Base-by-base conservation (phyloP, 2,329 filamentous ascomycete species). In the Penicillium brasilianum region DNA sequence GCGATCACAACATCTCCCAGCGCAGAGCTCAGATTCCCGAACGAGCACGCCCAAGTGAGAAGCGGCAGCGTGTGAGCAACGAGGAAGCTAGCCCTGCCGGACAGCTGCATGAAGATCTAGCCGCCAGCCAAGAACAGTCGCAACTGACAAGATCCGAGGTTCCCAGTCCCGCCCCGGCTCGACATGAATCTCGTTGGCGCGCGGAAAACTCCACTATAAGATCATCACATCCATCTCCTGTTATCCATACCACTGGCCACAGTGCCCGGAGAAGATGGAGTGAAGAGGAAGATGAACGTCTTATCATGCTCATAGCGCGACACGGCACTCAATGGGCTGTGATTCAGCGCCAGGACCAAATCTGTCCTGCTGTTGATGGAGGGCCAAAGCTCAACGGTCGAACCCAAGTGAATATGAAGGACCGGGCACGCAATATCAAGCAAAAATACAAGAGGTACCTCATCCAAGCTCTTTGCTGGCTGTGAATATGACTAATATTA, bases 361-460 rank as follows among this genome's bases (percentile, higher is more conserved):
- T 66, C 0, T 69, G 69, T 16, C 76, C 75, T 2, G 66, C 57
- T 4, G 39, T 67, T 55, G 50, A 74, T 52, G 72, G 73, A 36
- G 69, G 73, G 11, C 71, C 71, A 2, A 53, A 72, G 44, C 68
- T 84, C 18, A 58, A 57, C 4, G 62, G 66, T 1, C 77, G 85
- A 2, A 76, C 72, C 6, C 83, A 87, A 61, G 83, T 85, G 2
- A 82, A 85, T 48, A 62, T 87, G 8, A 85, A 84, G 65, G 83
- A 85, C 63, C 81, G 81, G 61, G 85, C 84, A 4, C 77, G 85
- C 54, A 86, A 85, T 61, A 72, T 87, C 59, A 84, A 83, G 68
- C 73, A 79, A 43, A 73, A 73, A 8, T 79, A 69, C 55, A 56
- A 82, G 3, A 78, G 78, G 44, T 46, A 50, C 9, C 20, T 22